Percentiles rank a stretch among this genome's conserved stretches.
phyloP scores from a whole-genome alignment of 495 filamentous ascomycete genomes.

The Neurospora hispaniola region DNA sequence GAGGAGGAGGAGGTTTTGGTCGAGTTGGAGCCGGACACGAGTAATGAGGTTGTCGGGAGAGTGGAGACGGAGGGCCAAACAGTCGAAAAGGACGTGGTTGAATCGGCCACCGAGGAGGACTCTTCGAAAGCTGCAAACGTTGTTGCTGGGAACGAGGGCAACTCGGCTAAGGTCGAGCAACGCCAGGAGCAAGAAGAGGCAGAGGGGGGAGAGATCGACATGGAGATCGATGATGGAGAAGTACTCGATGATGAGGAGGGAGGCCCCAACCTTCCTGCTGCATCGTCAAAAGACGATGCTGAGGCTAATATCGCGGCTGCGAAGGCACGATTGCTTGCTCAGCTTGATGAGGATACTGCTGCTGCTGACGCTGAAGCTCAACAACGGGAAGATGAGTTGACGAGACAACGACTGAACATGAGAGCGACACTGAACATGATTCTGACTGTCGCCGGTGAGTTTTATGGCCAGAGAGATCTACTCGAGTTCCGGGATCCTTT shows the following conservation, averaged over 20 bases:
- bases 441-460: slow-evolving; percentile 77
- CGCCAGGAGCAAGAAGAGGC: slow-evolving; percentile 11
- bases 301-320: slow-evolving; percentile 44
- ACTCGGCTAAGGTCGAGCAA: slow-evolving; percentile 10
- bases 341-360: slow-evolving; percentile 20
- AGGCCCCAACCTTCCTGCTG: slow-evolving; percentile 7
- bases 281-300: slow-evolving; percentile 14
- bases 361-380: not conserved
- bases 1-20: slow-evolving; percentile 13
- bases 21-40: slow-evolving; percentile 10
- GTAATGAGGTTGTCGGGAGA: slow-evolving; percentile 11
- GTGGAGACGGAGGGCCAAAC: not conserved
- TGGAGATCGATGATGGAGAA: slow-evolving; percentile 38
- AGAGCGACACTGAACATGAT: slow-evolving; percentile 77
- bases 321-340: slow-evolving; percentile 46
- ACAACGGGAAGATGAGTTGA: not conserved
- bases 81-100: not conserved
- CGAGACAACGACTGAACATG: slow-evolving; percentile 31
- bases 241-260: slow-evolving; percentile 22
- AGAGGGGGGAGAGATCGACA: slow-evolving; percentile 30
- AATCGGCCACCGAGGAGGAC: not conserved
- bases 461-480: slow-evolving; percentile 84
- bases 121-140: not conserved
- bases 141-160: not conserved
- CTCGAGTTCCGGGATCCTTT: slow-evolving; percentile 57